These are phyloP conservation scores for Kalaharituber pfeilii DNA, from an alignment of 2,329 filamentous ascomycete genomes.

Conservation along the genomic window DNA sequence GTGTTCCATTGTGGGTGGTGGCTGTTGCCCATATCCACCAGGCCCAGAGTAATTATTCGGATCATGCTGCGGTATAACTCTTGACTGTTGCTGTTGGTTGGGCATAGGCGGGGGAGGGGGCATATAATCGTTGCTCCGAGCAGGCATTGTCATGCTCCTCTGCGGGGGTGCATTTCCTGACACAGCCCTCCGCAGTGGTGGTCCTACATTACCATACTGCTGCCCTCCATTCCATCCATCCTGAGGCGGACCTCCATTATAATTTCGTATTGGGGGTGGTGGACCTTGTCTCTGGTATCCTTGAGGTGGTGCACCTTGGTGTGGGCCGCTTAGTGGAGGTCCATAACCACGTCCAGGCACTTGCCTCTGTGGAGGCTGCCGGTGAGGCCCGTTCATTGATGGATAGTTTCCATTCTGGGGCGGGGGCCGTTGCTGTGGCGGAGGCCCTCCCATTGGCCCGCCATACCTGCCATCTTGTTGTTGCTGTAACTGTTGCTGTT, in stretches of 20 bases:
- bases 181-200: not conserved
- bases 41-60: constrained; percentile 15
- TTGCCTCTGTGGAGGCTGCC: not conserved
- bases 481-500: not conserved
- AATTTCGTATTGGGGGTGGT: not conserved
- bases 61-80: constrained; percentile 4
- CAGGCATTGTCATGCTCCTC: constrained; percentile 6
- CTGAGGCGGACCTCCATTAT: not conserved
- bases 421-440: not conserved
- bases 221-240: not conserved
- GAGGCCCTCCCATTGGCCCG: not conserved
- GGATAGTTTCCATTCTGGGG: not conserved
- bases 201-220: not conserved
- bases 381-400: no score
- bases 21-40: constrained; percentile 1
- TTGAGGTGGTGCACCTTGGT: not conserved
- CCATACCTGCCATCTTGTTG: not conserved
- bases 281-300: not conserved
- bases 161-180: not conserved
- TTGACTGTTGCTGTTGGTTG: not conserved
- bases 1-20: not conserved
- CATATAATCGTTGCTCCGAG: not conserved
- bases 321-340: not conserved
- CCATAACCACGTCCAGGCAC: not conserved
- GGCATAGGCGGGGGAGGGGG: not conserved